Evolutionary conservation across 108 stramenopile genomes (phyloP).

Genomic region (Skeletonema tropicum): DNA sequence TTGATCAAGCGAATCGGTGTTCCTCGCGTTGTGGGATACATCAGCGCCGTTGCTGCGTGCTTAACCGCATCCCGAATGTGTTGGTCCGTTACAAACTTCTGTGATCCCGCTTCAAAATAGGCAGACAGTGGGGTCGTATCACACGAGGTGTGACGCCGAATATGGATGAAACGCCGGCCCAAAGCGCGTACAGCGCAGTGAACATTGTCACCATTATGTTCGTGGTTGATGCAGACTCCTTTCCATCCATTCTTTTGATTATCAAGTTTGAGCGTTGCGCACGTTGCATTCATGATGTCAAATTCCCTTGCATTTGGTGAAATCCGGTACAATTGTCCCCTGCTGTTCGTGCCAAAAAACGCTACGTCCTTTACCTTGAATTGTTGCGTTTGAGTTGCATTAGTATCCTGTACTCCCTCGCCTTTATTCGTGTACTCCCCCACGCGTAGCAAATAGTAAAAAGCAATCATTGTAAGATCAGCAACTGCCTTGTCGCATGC

Average conservation of each 20-base stretch:
- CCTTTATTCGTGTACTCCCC: conserved; percentile 5
- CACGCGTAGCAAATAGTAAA: conserved; percentile 8
- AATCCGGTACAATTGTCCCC: neutral
- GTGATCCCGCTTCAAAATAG: neutral
- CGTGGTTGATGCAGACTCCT: neutral
- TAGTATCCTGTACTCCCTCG: too few species aligned
- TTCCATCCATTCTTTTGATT: conserved; percentile 9
- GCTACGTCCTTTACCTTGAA: neutral
- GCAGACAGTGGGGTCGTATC: neutral
- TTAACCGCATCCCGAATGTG: neutral
- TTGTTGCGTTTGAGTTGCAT: neutral
- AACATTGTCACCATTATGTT: neutral
- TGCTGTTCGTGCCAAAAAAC: neutral
- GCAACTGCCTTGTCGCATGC: neutral
- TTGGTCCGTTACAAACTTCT: neutral
- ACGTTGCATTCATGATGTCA: neutral
- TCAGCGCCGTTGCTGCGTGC: neutral
- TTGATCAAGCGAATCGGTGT: neutral
- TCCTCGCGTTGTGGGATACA: neutral
- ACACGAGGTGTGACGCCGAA: neutral
- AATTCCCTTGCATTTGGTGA: neutral
- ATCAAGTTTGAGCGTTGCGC: neutral
- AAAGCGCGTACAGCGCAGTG: neutral
- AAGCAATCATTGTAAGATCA: neutral
- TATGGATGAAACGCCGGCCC: neutral